Base-by-base conservation (phyloP, 345 rosid genomes). In the Bruguiera gymnorhiza region DNA sequence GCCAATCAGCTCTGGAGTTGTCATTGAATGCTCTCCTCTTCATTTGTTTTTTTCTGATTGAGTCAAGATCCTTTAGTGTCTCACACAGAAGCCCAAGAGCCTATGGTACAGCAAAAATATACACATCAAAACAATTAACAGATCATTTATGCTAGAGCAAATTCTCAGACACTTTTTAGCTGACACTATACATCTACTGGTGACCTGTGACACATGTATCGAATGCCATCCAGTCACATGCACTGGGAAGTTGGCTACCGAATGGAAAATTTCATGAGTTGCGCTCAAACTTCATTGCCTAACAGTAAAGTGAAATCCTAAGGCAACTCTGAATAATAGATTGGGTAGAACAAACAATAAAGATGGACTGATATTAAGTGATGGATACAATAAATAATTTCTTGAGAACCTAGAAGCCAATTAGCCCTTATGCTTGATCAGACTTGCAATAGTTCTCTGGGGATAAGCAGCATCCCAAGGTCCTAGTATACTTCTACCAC, bases 1-100 rank as follows among this genome's bases (percentile, higher is more conserved):
- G 69, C 99, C 89, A 88, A 61, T 63, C 61, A 69, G 69, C 52
- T 69, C 53, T 80, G 69, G 77, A 71, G 60, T 77, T 74, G 32
- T 43, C 65, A 70, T 69, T 64, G 27, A 63, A 30, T 54, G 76
- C 79, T 79, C 76, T 83, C 75, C 76, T 83, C 58, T 68, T 83
- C 77, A 78, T 84, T 51, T 60, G 76, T 79, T 85, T 88, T 51
- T 68, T 32, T 52, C 75, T 88, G 50, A 68, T 75, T 55, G 86
- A 70, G 59, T 70, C 83, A 36, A 60, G 83, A 62, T 78, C 86
- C 83, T 83, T 90, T 60, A 86, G 63, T 32, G 87, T 86, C 64
- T 86, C 90, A 79, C 85, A 81, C 70, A 95, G 79, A 78, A 92
- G 87, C 51, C 86, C 85, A 70, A 95, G 93, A 74, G 88, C 97